Base-by-base conservation (phyloP, 148 eudicot genomes). In the Chenopodium berlandieri region DNA sequence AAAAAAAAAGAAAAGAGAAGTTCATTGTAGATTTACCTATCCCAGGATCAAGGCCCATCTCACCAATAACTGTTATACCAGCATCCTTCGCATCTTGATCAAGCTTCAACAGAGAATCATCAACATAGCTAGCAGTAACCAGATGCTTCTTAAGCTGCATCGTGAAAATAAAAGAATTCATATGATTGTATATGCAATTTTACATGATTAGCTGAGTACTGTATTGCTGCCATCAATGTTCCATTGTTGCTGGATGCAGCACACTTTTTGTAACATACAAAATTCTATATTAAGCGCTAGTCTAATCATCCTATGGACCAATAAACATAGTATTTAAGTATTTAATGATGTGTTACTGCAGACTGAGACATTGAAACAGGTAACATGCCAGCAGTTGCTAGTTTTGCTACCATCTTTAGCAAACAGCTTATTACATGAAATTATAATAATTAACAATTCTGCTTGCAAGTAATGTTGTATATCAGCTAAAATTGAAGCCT, bases 31-130 rank as follows among this genome's bases (percentile, higher is more conserved):
- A 79, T 83, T 85, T 90, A 92, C 99, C 99, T 87, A 97, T 97
- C 85, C 99, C 99, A 78, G 99, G 99, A 82, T 97, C 99, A 89
- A 97, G 88, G 48, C 98, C 99, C 98, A 96, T 96, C 88, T 97
- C 98, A 56, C 99, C 97, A 78, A 97, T 91, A 86, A 97, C 91
- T 34, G 95, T 94, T 75, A 94, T 83, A 66, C 91, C 97, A 80
- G 95, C 93, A 81, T 82, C 76, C 79, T 94, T 94, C 60, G 98
- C 97, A 81, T 66, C 83, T 79, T 90, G 91, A 71, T 90, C 89
- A 66, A 94, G 89, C 93, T 91, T 91, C 75, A 87, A 89, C 88
- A 92, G 89, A 63, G 98, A 86, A 79, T 92, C 97, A 83, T 91
- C 92, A 74, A 94, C 91, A 77, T 97, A 97, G 85, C 99, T 97